phyloP scores from a whole-genome alignment of 2,329 filamentous ascomycete species.

The Microsporum canis region DNA sequence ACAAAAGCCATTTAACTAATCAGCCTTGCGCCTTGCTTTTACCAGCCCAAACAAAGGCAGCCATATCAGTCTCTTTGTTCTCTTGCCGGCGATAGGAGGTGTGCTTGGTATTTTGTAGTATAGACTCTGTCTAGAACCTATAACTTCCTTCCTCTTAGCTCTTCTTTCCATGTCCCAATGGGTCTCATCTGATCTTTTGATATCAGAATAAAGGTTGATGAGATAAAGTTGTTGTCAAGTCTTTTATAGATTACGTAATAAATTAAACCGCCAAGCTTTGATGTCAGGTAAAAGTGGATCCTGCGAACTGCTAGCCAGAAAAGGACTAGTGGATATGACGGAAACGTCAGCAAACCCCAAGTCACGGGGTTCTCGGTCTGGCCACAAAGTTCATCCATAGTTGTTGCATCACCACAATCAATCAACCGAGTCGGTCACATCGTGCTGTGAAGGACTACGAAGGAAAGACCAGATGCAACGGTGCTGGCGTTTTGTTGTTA shows the following conservation, averaged over 20 bases:
- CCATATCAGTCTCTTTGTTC: background rate
- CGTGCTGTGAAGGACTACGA: background rate
- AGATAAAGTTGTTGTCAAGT: background rate
- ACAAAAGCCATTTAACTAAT: background rate
- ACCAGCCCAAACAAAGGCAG: background rate
- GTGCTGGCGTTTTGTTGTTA: background rate
- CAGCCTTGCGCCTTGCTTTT: background rate
- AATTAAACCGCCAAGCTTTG: background rate
- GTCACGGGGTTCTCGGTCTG: background rate
- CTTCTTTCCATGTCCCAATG: no score
- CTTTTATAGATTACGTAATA: background rate
- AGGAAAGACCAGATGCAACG: background rate
- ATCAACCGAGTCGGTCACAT: background rate
- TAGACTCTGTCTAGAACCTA: background rate
- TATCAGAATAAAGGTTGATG: background rate
- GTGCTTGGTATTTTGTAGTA: background rate
- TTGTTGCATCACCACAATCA: background rate
- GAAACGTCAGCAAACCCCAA: background rate
- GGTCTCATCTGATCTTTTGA: background rate
- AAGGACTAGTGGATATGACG: background rate
- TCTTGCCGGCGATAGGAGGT: no score
- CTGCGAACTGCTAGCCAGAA: background rate
- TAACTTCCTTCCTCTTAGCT: background rate
- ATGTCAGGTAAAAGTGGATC: background rate
- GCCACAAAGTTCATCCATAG: background rate